A percentile compares a stretch with the other conserved stretches of the same genome.
phyloP scores from a whole-genome alignment of 306 rosid genomes.

The Pueraria montana region DNA sequence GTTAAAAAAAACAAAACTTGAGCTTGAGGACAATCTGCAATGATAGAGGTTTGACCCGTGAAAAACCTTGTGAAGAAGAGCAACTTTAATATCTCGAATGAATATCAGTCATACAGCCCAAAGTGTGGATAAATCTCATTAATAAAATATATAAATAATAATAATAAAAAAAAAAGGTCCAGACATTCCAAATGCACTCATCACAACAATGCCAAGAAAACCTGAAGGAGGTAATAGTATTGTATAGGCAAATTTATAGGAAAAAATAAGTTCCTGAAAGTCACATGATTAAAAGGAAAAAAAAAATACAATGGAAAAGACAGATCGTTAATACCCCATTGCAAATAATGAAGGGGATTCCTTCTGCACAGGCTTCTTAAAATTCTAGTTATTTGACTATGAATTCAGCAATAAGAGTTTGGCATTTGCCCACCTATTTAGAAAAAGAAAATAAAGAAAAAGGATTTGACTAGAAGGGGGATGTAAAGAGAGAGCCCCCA shows the following conservation, averaged over 20 bases:
- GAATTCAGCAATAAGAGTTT: conserved; percentile 52
- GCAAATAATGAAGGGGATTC: conserved; percentile 47
- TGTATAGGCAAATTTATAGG: background rate
- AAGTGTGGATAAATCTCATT: background rate
- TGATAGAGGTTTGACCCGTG: background rate
- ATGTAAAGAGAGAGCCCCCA: conserved; percentile 46
- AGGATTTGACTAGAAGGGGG: conserved; percentile 43
- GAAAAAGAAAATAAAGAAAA: conserved; percentile 45
- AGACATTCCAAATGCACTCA: background rate
- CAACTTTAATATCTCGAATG: background rate
- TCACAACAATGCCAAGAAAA: conserved; percentile 16
- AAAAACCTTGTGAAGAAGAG: conserved; percentile 3
- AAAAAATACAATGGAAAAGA: conserved; percentile 33
- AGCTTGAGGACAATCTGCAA: background rate
- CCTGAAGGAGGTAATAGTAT: background rate
- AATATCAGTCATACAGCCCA: background rate
- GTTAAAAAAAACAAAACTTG: background rate
- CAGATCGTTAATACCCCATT: conserved; percentile 44
- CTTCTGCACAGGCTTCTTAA: conserved; percentile 44
- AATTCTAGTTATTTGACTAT: conserved; percentile 51
- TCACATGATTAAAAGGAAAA: conserved; percentile 18
- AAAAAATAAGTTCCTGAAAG: conserved; percentile 6
- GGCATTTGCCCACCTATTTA: conserved; percentile 51
- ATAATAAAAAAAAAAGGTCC: no score
- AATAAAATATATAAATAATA: background rate